A percentile compares a stretch with the other conserved stretches of the same genome.
Evolutionary conservation across 139 green algal species (phyloP).

Genomic region (Chlamydomonas sphaeroides): DNA sequence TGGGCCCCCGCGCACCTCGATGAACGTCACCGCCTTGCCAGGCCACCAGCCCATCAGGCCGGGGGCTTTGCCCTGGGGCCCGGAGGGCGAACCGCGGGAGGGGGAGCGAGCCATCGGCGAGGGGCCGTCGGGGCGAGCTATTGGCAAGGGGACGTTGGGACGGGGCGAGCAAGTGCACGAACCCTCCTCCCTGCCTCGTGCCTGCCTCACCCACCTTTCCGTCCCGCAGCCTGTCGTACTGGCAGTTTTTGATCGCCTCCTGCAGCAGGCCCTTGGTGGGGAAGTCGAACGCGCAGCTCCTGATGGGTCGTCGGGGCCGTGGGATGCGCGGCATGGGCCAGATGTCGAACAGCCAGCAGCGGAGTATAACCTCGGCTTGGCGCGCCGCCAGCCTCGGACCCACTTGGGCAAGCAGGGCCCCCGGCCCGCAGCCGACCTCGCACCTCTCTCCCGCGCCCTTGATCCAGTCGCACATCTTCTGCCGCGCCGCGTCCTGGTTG

Average conservation of each 20-base stretch:
- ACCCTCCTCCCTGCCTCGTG: too few relatives aligned
- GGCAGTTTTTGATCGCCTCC: constrained; percentile 53
- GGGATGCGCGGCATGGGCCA: not conserved
- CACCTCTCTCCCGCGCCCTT: constrained; percentile 51
- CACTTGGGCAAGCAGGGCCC: too few relatives aligned
- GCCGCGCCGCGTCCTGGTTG: constrained; percentile 87
- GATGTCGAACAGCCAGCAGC: too few relatives aligned
- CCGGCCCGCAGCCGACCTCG: too few relatives aligned
- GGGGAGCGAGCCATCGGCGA: too few relatives aligned
- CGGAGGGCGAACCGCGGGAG: constrained; percentile 77
- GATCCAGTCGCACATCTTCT: constrained; percentile 87
- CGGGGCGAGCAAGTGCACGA: too few relatives aligned
- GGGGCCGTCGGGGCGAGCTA: too few relatives aligned
- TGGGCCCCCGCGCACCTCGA: too few relatives aligned
- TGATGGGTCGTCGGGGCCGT: not conserved
- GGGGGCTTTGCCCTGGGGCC: constrained; percentile 74
- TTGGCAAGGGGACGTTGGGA: too few relatives aligned
- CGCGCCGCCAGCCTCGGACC: too few relatives aligned
- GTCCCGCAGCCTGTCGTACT: constrained; percentile 69
- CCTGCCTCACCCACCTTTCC: not conserved
- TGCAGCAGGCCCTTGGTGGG: constrained; percentile 85
- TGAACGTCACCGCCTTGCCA: constrained; percentile 74
- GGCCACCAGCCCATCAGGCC: constrained; percentile 93
- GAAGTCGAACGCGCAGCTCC: constrained; percentile 90
- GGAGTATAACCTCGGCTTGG: too few relatives aligned